phyloP scores from a whole-genome alignment of 495 filamentous ascomycete species.

The Podospora didyma region DNA sequence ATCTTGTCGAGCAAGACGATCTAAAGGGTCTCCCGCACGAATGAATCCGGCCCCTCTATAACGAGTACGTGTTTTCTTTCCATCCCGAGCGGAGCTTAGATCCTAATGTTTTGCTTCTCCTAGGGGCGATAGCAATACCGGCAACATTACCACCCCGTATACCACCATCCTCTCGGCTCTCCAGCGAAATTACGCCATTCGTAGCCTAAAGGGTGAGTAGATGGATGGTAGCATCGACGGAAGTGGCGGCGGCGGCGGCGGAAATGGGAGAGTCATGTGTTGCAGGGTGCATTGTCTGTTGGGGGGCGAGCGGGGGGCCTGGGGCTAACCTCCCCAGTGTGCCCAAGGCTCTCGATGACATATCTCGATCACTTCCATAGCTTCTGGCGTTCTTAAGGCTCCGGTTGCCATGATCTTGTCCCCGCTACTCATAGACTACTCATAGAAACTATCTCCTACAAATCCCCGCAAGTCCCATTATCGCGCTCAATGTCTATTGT shows the following conservation, averaged over 20 bases:
- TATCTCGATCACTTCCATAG: background rate
- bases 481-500: background rate
- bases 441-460: background rate
- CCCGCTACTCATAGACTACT: background rate
- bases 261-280: background rate
- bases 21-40: conserved; percentile 2
- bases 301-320: no score
- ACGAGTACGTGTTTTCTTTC: conserved; percentile 8
- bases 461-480: background rate
- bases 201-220: background rate
- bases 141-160: conserved; percentile 6
- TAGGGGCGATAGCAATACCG: background rate
- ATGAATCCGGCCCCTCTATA: conserved; percentile 4
- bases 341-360: background rate
- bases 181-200: background rate
- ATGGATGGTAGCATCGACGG: conserved; percentile 1
- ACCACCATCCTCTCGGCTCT: conserved; percentile 1
- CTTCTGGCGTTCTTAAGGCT: background rate
- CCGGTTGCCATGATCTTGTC: background rate
- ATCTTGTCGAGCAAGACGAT: conserved; percentile 6
- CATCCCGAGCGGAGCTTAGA: background rate
- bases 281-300: background rate
- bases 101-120: conserved; percentile 3
- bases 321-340: background rate
- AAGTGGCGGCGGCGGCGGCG: background rate